A percentile compares a stretch with the other conserved stretches of the same genome.
These are phyloP conservation scores for Claviceps purpurea DNA, from an alignment of 2,329 filamentous ascomycete species.

Conservation along the genomic window DNA sequence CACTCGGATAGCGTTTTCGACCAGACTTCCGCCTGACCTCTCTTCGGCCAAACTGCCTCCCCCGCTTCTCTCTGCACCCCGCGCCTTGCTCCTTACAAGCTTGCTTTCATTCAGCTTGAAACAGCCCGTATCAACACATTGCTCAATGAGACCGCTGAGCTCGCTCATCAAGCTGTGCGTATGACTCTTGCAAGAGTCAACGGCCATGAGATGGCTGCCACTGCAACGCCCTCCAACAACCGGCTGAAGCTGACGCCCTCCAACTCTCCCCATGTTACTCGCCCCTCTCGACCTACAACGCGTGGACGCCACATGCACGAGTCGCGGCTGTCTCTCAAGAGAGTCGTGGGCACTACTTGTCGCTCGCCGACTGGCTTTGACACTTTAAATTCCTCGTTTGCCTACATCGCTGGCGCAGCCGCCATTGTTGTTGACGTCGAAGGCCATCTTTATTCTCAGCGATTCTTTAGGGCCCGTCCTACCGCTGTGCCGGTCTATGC, in stretches of 20 bases:
- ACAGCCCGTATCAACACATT: background rate
- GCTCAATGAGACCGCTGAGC: background rate
- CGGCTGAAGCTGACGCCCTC: conserved; percentile 61
- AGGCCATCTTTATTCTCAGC: conserved; percentile 54
- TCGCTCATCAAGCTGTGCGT: background rate
- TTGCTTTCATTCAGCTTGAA: background rate
- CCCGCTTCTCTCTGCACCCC: background rate
- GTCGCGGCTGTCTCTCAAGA: conserved; percentile 56
- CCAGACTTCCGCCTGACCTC: background rate
- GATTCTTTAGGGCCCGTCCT: conserved; percentile 82
- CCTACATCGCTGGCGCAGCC: conserved; percentile 83
- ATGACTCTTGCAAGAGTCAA: conserved; percentile 22
- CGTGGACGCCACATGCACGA: conserved; percentile 36
- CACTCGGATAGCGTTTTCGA: background rate
- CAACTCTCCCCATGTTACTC: conserved; percentile 56
- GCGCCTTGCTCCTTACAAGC: background rate
- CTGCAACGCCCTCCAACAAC: conserved; percentile 36
- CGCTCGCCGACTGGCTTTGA: conserved; percentile 77
- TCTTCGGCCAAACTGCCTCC: background rate
- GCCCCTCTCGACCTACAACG: conserved; percentile 49
- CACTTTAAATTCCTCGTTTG: conserved; percentile 63
- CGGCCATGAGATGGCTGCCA: conserved; percentile 43
- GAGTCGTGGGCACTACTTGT: conserved; percentile 86
- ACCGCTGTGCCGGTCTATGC: conserved; percentile 55
- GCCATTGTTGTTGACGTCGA: conserved; percentile 80